Evolutionary conservation across 176 grass and related monocot genomes (phyloP).

Genomic region (Triticum urartu): DNA sequence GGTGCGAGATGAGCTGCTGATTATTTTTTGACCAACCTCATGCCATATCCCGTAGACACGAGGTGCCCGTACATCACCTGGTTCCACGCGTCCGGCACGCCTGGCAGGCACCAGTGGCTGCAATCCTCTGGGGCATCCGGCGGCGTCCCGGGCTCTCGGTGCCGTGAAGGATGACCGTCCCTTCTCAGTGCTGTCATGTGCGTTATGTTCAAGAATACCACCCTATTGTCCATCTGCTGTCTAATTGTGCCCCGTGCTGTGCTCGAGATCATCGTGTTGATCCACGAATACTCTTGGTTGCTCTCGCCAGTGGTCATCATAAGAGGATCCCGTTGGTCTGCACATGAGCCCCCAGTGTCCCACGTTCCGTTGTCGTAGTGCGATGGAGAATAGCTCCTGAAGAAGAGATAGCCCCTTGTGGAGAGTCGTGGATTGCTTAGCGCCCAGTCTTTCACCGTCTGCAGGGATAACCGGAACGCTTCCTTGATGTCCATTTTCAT

Average conservation of each 20-base stretch:
- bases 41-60: conserved; percentile 27
- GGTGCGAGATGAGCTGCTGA: neutral
- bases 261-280: conserved; percentile 24
- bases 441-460: conserved; percentile 31
- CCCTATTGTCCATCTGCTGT: neutral
- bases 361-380: conserved; percentile 48
- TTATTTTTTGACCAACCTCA: neutral
- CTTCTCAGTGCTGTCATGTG: conserved; percentile 39
- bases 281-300: conserved; percentile 31
- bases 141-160: conserved; percentile 34
- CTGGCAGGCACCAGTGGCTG: conserved; percentile 90
- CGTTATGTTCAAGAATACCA: conserved; percentile 37
- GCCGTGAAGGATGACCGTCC: conserved; percentile 35
- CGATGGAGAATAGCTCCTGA: conserved; percentile 39
- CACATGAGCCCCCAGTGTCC: conserved; percentile 29
- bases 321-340: neutral
- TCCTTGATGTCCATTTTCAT: conserved; percentile 33
- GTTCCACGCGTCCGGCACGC: conserved; percentile 83
- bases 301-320: neutral
- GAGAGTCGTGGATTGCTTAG: neutral
- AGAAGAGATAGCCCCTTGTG: conserved; percentile 24
- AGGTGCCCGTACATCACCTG: conserved; percentile 43
- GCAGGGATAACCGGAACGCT: conserved; percentile 25
- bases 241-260: neutral
- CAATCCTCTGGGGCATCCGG: conserved; percentile 60